phyloP scores from a whole-genome alignment of 1,284 basidiomycete species.

The Trametes pubescens region DNA sequence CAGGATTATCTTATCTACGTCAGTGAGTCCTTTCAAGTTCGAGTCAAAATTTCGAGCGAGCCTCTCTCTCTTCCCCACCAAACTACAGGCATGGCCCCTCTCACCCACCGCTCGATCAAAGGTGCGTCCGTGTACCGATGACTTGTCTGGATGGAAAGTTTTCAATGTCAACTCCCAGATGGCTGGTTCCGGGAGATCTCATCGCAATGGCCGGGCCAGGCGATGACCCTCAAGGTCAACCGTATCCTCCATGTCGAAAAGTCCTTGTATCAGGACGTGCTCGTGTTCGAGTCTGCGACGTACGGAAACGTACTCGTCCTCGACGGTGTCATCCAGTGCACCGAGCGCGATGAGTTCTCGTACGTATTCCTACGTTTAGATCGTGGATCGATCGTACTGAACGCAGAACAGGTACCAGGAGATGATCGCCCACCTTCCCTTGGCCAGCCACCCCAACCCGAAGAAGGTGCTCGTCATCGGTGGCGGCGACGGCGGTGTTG shows the following conservation, averaged over 20 bases:
- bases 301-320: conserved; percentile 97
- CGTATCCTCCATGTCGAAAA: conserved; percentile 96
- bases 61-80: conserved; percentile 10
- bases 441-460: conserved; percentile 96
- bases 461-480: conserved; percentile 97
- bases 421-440: conserved; percentile 98
- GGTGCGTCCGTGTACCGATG: conserved; percentile 35
- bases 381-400: conserved; percentile 12
- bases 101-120: conserved; percentile 50
- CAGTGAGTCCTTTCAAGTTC: conserved; percentile 5
- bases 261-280: conserved; percentile 94
- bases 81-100: conserved; percentile 43
- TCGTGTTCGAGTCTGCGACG: conserved; percentile 94
- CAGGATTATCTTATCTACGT: conserved; percentile 22
- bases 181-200: conserved; percentile 99
- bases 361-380: conserved; percentile 54
- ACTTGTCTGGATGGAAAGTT: neutral
- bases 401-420: conserved; percentile 86
- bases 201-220: conserved; percentile 97
- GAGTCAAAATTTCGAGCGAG: conserved; percentile 27
- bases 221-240: conserved; percentile 95
- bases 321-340: conserved; percentile 96
- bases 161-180: conserved; percentile 58
- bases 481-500: conserved; percentile 96
- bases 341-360: conserved; percentile 98